phyloP scores from a whole-genome alignment of 257 asterid genomes.

The Orobanche coerulescens region DNA sequence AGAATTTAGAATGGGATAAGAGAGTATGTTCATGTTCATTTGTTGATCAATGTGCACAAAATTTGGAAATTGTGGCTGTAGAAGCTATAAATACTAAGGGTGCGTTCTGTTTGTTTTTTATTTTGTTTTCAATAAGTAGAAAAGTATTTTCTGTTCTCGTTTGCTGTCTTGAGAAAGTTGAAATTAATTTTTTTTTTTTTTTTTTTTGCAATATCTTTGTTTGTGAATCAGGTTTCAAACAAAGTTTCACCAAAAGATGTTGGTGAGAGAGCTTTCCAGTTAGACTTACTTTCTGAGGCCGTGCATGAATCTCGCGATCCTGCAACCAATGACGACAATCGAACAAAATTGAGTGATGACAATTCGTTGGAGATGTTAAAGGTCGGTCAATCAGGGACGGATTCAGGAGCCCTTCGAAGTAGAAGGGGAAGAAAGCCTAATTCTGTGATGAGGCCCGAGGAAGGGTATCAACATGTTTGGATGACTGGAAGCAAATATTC shows the following conservation, averaged over 20 bases:
- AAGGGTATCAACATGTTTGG: slow-evolving; percentile 25
- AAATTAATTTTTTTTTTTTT: background rate
- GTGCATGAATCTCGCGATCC: slow-evolving; percentile 14
- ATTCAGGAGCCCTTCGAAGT: slow-evolving; percentile 19
- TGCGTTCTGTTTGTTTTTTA: no score
- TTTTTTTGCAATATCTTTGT: background rate
- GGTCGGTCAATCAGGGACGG: slow-evolving; percentile 21
- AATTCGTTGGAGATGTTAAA: slow-evolving; percentile 20
- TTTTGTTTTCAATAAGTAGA: no score
- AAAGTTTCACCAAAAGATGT: slow-evolving; percentile 19
- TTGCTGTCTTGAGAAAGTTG: no score
- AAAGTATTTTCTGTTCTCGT: no score
- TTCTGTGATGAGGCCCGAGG: slow-evolving; percentile 30
- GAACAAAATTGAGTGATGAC: slow-evolving; percentile 18
- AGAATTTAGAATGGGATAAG: background rate
- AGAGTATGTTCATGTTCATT: background rate
- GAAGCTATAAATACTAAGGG: background rate
- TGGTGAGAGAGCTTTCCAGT: slow-evolving; percentile 13
- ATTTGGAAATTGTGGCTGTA: background rate
- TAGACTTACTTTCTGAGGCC: slow-evolving; percentile 12
- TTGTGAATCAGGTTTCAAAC: slow-evolving; percentile 23
- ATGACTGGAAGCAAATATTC: slow-evolving; percentile 19
- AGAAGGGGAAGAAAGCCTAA: slow-evolving; percentile 35
- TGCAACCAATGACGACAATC: slow-evolving; percentile 17
- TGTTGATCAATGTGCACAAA: background rate